Evolutionary conservation across 2,329 filamentous ascomycete genomes (phyloP).

Genomic region (Aspergillus pseudotamarii): DNA sequence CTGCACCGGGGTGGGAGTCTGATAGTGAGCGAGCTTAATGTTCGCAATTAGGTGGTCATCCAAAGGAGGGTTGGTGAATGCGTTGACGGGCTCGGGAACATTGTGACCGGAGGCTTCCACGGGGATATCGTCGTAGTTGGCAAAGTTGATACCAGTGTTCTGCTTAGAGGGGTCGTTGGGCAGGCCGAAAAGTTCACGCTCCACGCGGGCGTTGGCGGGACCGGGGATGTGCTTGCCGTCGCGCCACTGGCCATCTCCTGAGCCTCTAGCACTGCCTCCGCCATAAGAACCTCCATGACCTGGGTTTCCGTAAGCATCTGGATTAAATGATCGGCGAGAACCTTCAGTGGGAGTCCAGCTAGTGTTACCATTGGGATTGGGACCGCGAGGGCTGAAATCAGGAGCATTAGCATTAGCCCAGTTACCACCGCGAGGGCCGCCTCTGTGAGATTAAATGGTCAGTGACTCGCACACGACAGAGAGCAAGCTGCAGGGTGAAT

Average conservation of each 20-base stretch:
- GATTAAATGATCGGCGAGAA: constrained; percentile 56
- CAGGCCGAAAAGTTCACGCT: constrained; percentile 93
- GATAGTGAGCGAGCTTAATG: constrained; percentile 93
- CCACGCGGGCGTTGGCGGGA: constrained; percentile 81
- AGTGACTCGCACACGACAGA: not conserved
- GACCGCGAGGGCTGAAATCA: constrained; percentile 55
- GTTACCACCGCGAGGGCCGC: constrained; percentile 41
- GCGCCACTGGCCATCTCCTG: constrained; percentile 93
- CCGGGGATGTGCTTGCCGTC: constrained; percentile 96
- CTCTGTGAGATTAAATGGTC: constrained; percentile 24
- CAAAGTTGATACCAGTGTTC: constrained; percentile 98
- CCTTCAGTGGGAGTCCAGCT: constrained; percentile 39
- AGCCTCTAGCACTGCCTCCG: constrained; percentile 69
- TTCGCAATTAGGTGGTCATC: constrained; percentile 92
- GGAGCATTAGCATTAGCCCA: constrained; percentile 62
- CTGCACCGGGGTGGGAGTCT: constrained; percentile 93
- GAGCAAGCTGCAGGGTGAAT: not conserved
- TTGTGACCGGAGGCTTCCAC: constrained; percentile 94
- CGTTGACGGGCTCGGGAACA: constrained; percentile 86
- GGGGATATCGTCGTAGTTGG: constrained; percentile 99
- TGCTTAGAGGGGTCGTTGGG: constrained; percentile 92
- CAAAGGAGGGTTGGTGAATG: constrained; percentile 91
- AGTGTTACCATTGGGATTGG: constrained; percentile 44
- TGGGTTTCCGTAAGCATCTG: constrained; percentile 64
- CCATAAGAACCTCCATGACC: constrained; percentile 43